Base-by-base conservation (phyloP, 2,329 filamentous ascomycete genomes). In the Fusarium xyrophilum region DNA sequence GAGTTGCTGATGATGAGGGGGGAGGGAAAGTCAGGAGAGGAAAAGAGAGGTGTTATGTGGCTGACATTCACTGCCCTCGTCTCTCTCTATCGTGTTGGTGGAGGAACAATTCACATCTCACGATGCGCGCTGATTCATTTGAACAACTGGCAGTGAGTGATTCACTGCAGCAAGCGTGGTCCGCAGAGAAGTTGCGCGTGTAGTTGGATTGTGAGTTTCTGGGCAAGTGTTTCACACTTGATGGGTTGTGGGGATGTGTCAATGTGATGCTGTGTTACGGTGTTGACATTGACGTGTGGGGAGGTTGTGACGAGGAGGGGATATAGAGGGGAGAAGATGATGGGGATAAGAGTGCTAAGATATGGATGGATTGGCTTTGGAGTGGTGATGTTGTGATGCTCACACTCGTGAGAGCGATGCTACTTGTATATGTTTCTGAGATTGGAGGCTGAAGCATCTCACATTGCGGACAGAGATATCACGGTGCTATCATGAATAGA, bases 221-320 rank as follows among this genome's bases (percentile, higher is more conserved):
- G 51, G 60, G 42, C 25, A 50, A 47, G 42, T 47, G 66, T 69
- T 69, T 68, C 65, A 68, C 65, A 68, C 54, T 13, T 38, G 47
- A 47, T 56, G 38, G 38, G 35, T 27, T 50, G 32, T 61, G 56
- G 40, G 11, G 27, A 61, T 52, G 63, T 62, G 63, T 63, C 63
- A 67, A 42, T 47, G 44, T 25, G 30, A 40, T 43, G 46, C 25
- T 43, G 63, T 67, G 53, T 7, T 19, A 67, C 54, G 3, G 21
- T 27, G 48, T 33, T 63, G 51, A 50, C 27, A 17, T 66, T 56
- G n/a, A 44, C 30, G 35, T 48, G 52, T 48, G 63, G 64, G 38
- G 42, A 52, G 33, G 17, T 11, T 15, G 17, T 28, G 55, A 40
- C n/a, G 43, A 30, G n/a, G 32, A 40, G 19, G 14, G 2, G 9